phyloP scores from a whole-genome alignment of 371 early-diverging fungal species.

The Mortierella sp. region DNA sequence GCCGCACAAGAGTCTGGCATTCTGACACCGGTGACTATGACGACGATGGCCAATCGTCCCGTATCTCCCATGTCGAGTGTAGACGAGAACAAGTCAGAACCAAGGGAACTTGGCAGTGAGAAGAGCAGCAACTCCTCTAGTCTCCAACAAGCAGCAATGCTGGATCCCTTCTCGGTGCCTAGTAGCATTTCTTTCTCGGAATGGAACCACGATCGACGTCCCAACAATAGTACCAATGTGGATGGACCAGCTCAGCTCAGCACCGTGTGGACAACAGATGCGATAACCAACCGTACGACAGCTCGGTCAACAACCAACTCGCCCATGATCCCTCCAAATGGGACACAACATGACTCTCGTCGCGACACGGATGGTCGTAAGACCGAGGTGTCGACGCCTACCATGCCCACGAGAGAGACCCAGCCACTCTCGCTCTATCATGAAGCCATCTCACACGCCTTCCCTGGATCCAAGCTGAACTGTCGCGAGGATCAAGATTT shows the following conservation, averaged over 20 bases:
- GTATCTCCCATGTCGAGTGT: no score
- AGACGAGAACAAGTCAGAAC: no score
- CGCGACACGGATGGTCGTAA: no score
- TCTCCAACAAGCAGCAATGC: slow-evolving; percentile 24
- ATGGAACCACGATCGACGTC: slow-evolving; percentile 9
- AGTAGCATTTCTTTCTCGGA: slow-evolving; percentile 46
- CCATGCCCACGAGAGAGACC: background rate
- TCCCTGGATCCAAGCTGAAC: background rate
- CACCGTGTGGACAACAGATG: slow-evolving; percentile 29
- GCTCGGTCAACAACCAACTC: slow-evolving; percentile 14
- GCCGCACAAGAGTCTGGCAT: background rate
- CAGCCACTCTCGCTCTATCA: slow-evolving; percentile 1
- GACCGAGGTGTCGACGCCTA: no score
- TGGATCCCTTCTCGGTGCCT: slow-evolving; percentile 51
- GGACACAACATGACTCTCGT: no score
- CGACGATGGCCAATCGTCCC: slow-evolving; percentile 11
- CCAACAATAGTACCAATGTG: background rate
- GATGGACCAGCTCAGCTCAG: slow-evolving; percentile 1
- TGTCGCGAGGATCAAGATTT: slow-evolving; percentile 26
- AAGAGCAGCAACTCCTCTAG: background rate
- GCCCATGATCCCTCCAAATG: background rate
- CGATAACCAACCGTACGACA: slow-evolving; percentile 19
- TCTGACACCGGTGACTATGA: slow-evolving; percentile 34
- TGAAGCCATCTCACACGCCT: background rate
- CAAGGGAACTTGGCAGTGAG: no score